Evolutionary conservation across 78 protist genomes (phyloP), one percentile per base, ranked within the genome.

Genomic region (Protostelium mycophagum): DNA sequence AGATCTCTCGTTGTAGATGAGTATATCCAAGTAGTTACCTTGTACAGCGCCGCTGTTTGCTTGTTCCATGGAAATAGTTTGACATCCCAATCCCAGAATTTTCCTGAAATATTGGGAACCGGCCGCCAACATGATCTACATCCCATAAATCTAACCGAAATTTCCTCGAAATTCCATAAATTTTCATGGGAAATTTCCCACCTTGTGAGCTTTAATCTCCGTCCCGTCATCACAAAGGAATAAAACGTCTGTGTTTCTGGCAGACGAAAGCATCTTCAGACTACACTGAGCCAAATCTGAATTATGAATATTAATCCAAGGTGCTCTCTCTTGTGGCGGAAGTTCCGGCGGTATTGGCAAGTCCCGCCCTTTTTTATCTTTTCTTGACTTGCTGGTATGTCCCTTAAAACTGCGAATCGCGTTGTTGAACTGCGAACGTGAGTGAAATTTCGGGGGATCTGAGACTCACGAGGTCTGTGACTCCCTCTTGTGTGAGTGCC

Each of bases 251-350:
- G 84, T 29, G 87, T 88, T 88, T 28, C 37, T 90, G 88, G 34
- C 90, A 38, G 35, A 90, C 88, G 9, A 93, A 83, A 34, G 95
- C 90, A 16, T 34, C 36, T 86, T 88, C 87, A 89, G 89, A 16
- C 73, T 51, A 16, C 73, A 25, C 63, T 86, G 90, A 35, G 89
- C 96, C 85, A 90, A 93, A 28, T 34, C 25, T 1, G 91, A 86
- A 34, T 95, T 94, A 28, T 86, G 83, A 38, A 94, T 88, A 86
- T 93, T 93, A n/a, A 94, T 94, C 96, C 96, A 94, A 34, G 96
- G 96, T 51, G 96, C 96, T 31, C 89, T 93, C 39, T 89, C 90
- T 0, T 91, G 94, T 1, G 93, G 93, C 73, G 96, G 96, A 91
- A 94, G 86, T 23, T 83, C 93, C n/a, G 96, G 96, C 85, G 96